phyloP scores from a whole-genome alignment of 805 yeast genomes.

The Citeromyces nyonsensis region DNA sequence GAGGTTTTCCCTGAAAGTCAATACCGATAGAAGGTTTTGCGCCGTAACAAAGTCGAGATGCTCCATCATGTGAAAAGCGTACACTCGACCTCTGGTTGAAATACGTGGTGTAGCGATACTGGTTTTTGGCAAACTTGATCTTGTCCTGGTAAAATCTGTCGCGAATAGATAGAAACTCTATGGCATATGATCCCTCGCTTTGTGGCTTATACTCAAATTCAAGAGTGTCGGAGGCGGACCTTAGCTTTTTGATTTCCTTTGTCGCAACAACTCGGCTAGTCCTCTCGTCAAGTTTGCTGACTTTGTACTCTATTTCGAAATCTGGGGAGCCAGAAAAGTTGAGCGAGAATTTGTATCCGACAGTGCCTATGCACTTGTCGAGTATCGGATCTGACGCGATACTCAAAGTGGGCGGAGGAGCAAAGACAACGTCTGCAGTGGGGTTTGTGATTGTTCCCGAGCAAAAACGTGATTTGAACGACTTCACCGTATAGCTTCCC shows the following conservation, averaged over 20 bases:
- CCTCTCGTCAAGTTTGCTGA: slow-evolving; percentile 33
- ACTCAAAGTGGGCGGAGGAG: slow-evolving; percentile 21
- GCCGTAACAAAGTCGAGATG: slow-evolving; percentile 14
- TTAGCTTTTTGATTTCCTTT: slow-evolving; percentile 12
- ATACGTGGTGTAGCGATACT: slow-evolving; percentile 47
- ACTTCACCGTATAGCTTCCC: slow-evolving; percentile 47
- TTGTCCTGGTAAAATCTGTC: slow-evolving; percentile 41
- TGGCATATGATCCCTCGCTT: slow-evolving; percentile 67
- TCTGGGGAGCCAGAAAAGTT: slow-evolving; percentile 77
- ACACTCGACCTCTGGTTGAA: slow-evolving; percentile 60
- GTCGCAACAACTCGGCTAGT: slow-evolving; percentile 8
- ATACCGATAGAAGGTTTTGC: slow-evolving; percentile 30
- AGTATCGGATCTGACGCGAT: slow-evolving; percentile 43
- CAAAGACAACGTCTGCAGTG: slow-evolving; percentile 26
- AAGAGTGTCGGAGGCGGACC: slow-evolving; percentile 13
- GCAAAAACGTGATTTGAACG: slow-evolving; percentile 49
- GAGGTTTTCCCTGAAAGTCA: slow-evolving; percentile 62
- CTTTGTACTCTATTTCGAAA: slow-evolving; percentile 47
- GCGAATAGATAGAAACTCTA: slow-evolving; percentile 47
- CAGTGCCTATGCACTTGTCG: slow-evolving; percentile 86
- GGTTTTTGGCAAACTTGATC: slow-evolving; percentile 15
- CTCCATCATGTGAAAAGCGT: slow-evolving; percentile 12
- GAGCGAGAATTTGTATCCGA: slow-evolving; percentile 59
- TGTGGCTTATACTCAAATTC: slow-evolving; percentile 61
- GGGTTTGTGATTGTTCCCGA: slow-evolving; percentile 51